These are phyloP conservation scores for Globisporangium rhizosaccharum DNA, from an alignment of 352 stramenopile species.

Conservation along the genomic window DNA sequence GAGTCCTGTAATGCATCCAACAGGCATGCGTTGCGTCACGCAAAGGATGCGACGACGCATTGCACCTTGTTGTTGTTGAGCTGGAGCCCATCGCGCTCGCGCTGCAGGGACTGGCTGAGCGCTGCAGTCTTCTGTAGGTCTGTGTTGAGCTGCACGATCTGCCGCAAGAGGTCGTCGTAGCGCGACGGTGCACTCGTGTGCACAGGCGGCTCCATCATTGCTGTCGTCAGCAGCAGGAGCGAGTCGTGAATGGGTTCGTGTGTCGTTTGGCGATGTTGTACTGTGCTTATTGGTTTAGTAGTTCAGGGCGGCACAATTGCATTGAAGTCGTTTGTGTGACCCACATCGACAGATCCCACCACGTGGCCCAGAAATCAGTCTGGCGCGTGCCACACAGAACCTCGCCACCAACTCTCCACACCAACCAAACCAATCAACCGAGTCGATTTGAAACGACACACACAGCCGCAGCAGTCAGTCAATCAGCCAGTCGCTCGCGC, in stretches of 20 bases:
- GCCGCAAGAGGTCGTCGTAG: constrained; percentile 70
- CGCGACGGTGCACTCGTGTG: constrained; percentile 18
- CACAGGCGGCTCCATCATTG: constrained; percentile 6
- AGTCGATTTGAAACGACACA: constrained; percentile 13
- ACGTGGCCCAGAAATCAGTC: background rate
- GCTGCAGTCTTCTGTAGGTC: constrained; percentile 80
- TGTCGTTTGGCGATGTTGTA: constrained; percentile 1
- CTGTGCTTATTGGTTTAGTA: background rate
- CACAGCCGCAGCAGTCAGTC: constrained; percentile 2
- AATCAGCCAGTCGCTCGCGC: constrained; percentile 8
- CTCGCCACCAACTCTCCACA: constrained; percentile 7
- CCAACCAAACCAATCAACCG: constrained; percentile 6
- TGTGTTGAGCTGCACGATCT: constrained; percentile 83
- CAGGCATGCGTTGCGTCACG: background rate
- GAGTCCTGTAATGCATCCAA: background rate
- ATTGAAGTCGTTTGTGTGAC: background rate
- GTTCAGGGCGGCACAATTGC: background rate
- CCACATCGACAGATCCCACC: background rate
- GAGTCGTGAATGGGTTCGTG: no score
- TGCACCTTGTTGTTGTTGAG: constrained; percentile 54
- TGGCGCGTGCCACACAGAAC: background rate
- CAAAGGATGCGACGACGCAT: background rate
- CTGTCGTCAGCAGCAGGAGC: background rate
- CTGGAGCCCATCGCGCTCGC: constrained; percentile 64
- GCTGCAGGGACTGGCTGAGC: constrained; percentile 73